Base-by-base conservation (phyloP, 805 yeast species). In the Cyberlindnera petersonii region DNA sequence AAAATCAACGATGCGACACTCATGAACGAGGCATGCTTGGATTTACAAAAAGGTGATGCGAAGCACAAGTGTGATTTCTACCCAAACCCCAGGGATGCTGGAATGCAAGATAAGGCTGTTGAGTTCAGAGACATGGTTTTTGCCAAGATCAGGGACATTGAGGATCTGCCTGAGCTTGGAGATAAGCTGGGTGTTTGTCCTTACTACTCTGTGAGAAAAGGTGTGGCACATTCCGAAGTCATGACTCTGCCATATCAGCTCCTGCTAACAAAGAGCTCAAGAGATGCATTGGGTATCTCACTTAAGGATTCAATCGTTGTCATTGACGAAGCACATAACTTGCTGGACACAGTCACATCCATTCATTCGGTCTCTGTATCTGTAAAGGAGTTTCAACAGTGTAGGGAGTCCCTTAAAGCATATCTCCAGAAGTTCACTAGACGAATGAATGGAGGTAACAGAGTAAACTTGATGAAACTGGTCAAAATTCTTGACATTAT, bases 311-410 rank as follows among this genome's bases (percentile, higher is more conserved):
- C 89, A 1, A 72, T 89, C 3, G 77, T 91, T 1, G 74, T 91
- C 5, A 79, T 89, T 20, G 98, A 89, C 58, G 98, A 89, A 56
- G 97, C 97, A 0, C 98, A 89, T 56, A 89, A 89, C 56, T 63
- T 89, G 30, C 56, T 87, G 21, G 96, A 88, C 49, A 79, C 89
- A 0, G 75, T 89, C 3, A 74, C 81, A 2, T 63, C 82, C 2
- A 64, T 91, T 45, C 73, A 82, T 52, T 86, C 96, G 0, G 70
- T 78, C 2, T 59, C 72, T 4, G 64, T 89, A 1, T 64, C 82
- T 0, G 49, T 66, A 1, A 35, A 48, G 0, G 86, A 83, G 23
- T 63, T 86, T 9, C 29, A 48, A 2, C 31, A 43, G 0, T 71
- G 82, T 4, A 60, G 69, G 15, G 48, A 48, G 2, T 79, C 83